These are phyloP conservation scores for Phytophthora aleatoria DNA, from an alignment of 352 stramenopile species.

Conservation along the genomic window DNA sequence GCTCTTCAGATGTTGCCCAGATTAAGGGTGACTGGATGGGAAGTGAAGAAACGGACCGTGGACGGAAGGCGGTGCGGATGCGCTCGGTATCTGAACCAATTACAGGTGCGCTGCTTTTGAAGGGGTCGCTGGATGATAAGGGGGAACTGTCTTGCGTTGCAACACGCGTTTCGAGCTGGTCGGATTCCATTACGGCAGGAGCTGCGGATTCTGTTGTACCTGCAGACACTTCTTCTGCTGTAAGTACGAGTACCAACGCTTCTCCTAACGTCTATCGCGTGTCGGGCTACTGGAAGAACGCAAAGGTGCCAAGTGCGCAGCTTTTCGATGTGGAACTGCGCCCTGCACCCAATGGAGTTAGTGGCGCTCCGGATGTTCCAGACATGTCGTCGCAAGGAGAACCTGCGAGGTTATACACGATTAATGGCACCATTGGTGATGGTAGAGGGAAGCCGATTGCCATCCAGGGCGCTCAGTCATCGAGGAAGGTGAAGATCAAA, in stretches of 20 bases:
- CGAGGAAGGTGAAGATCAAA: constrained; percentile 62
- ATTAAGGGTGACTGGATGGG: constrained; percentile 81
- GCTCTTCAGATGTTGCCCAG: constrained; percentile 17
- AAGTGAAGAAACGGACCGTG: constrained; percentile 71
- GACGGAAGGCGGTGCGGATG: constrained; percentile 66
- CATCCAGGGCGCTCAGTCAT: constrained; percentile 68
- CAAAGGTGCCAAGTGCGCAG: constrained; percentile 70
- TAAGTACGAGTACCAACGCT: constrained; percentile 5
- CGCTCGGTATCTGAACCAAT: constrained; percentile 64
- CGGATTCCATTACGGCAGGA: constrained; percentile 37
- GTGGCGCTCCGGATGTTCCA: constrained; percentile 16
- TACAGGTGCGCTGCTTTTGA: constrained; percentile 57
- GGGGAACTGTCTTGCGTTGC: constrained; percentile 68
- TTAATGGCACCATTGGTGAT: constrained; percentile 80
- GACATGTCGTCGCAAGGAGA: constrained; percentile 27
- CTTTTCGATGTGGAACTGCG: constrained; percentile 81
- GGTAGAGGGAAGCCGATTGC: constrained; percentile 53
- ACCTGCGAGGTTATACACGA: constrained; percentile 35
- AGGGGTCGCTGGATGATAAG: constrained; percentile 72
- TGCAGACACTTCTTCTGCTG: constrained; percentile 7
- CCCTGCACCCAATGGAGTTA: constrained; percentile 28
- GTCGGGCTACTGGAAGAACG: constrained; percentile 76
- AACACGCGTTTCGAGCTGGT: constrained; percentile 49
- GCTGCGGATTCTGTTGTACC: constrained; percentile 17
- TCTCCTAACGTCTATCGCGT: constrained; percentile 49